A percentile compares a stretch with the other conserved stretches of the same genome.
These are phyloP conservation scores for Marasmius fiardii DNA, from an alignment of 1,284 basidiomycete genomes.

Conservation along the genomic window DNA sequence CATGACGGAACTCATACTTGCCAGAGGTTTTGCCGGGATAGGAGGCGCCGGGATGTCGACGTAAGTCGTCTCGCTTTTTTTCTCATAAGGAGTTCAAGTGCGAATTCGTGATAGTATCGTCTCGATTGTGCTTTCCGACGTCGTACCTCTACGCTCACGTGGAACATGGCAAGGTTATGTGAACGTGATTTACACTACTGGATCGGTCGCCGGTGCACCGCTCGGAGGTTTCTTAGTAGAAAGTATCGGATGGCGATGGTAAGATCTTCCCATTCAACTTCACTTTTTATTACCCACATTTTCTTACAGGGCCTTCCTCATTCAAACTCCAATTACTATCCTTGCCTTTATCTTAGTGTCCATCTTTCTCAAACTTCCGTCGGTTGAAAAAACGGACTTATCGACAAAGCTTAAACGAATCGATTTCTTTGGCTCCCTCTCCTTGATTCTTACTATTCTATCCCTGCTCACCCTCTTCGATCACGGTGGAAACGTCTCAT, in stretches of 20 bases:
- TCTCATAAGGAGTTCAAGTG: constrained; percentile 24
- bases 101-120: constrained; percentile 46
- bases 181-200: constrained; percentile 54
- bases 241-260: constrained; percentile 64
- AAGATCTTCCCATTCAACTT: constrained; percentile 21
- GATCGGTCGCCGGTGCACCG: constrained; percentile 54
- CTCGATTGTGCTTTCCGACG: constrained; percentile 60
- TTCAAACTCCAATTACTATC: constrained; percentile 54
- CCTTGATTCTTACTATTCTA: constrained; percentile 49
- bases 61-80: constrained; percentile 26
- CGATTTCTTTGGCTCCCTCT: constrained; percentile 55
- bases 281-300: neutral
- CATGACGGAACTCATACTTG: constrained; percentile 53
- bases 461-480: constrained; percentile 57
- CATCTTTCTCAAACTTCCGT: constrained; percentile 47
- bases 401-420: constrained; percentile 48
- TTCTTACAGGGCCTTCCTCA: constrained; percentile 46
- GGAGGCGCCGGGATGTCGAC: constrained; percentile 64
- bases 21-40: constrained; percentile 58
- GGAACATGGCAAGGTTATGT: constrained; percentile 65
- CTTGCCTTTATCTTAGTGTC: constrained; percentile 50
- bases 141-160: constrained; percentile 53
- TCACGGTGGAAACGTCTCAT: constrained; percentile 54
- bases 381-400: constrained; percentile 34
- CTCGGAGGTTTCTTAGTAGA: constrained; percentile 57